phyloP scores from a whole-genome alignment of 2,329 filamentous ascomycete species.

The Aureobasidium uvarum region DNA sequence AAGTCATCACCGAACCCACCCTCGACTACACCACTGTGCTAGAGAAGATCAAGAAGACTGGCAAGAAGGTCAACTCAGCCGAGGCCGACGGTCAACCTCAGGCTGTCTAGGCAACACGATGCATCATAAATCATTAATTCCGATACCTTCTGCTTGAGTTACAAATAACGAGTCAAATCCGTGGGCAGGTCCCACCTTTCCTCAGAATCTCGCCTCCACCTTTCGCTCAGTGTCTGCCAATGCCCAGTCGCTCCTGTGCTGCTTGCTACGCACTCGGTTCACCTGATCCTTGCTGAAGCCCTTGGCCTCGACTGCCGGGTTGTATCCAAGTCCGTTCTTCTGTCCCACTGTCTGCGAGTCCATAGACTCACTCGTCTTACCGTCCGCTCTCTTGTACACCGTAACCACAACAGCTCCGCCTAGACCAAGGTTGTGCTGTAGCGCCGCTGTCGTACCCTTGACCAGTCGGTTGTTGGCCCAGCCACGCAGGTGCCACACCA shows the following conservation, averaged over 20 bases:
- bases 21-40: constrained; percentile 79
- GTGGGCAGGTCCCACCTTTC: constrained; percentile 18
- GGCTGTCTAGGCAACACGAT: constrained; percentile 31
- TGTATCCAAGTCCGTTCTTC: constrained; percentile 75
- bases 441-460: constrained; percentile 64
- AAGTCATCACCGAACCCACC: constrained; percentile 66
- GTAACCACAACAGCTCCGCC: constrained; percentile 89
- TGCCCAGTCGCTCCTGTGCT: constrained; percentile 66
- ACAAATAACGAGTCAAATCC: not conserved
- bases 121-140: not conserved
- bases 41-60: constrained; percentile 88
- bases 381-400: constrained; percentile 83
- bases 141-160: not conserved
- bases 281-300: constrained; percentile 79
- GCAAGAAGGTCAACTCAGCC: constrained; percentile 81
- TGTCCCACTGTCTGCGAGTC: constrained; percentile 63
- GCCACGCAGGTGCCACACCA: constrained; percentile 91
- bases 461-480: constrained; percentile 90
- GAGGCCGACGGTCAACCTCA: constrained; percentile 63
- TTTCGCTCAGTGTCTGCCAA: constrained; percentile 71
- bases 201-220: constrained; percentile 67
- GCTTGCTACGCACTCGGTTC: constrained; percentile 67
- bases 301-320: constrained; percentile 84
- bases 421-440: constrained; percentile 92
- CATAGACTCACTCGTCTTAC: constrained; percentile 60